Base-by-base conservation (phyloP, 441 rosid genomes). In the Syzygium malaccense region DNA sequence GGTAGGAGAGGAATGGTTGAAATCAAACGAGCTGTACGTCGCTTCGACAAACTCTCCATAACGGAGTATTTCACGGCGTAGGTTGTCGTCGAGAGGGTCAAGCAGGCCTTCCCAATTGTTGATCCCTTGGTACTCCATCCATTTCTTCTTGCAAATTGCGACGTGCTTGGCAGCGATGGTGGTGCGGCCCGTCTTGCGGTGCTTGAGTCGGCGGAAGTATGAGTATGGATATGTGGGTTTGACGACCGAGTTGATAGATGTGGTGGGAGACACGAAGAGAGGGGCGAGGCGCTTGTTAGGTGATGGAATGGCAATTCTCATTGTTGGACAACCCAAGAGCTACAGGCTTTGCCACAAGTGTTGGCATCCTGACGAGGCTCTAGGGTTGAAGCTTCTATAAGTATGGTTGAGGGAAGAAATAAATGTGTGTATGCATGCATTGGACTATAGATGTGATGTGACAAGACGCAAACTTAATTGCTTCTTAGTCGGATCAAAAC, bases 111-210 rank as follows among this genome's bases (percentile, higher is more conserved):
- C 85, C 89, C 89, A 88, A 18, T 68, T 33, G 64, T 88, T n/a
- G 60, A 64, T 51, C 45, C 89, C 89, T 37, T 88, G 89, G 57
- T 88, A 88, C 48, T 88, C 87, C 87, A 55, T 88, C 89, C 89
- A 88, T 33, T 80, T 75, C 86, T 80, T 75, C 23, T 12, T 56
- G 56, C 86, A 14, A 6, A 87, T 49, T 13, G n/a, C 53, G 23
- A 30, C 32, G 5, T 53, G 13, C 19, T 48, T 45, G 83, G 53
- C n/a, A 3, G 51, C 30, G 53, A 41, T 25, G 10, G 83, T 7
- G 51, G 53, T 4, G 18, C n/a, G 18, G 83, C 83, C 83, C 7
- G 8, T 37, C 49, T 5, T 17, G 17, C 23, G 83, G 83, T 37
- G 83, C 83, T 20, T 71, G 51, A 37, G 49, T 3, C 6, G 80